Evolutionary conservation across 352 stramenopile genomes (phyloP).

Genomic region (Pythium apleroticum): DNA sequence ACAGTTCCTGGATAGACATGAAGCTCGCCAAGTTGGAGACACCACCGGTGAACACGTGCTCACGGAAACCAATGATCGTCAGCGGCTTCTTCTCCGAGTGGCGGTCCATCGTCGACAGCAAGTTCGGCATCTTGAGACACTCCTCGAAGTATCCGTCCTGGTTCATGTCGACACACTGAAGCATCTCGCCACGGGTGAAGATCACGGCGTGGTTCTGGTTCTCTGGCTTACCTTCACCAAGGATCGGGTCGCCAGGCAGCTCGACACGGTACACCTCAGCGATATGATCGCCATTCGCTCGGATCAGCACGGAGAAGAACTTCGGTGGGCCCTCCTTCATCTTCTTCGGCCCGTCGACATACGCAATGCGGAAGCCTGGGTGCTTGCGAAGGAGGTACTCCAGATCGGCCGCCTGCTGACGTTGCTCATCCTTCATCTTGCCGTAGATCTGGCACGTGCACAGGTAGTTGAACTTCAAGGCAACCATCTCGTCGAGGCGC

Average conservation of each 20-base stretch:
- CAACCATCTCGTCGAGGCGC: constrained; percentile 78
- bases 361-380: constrained; percentile 67
- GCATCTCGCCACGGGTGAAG: constrained; percentile 78
- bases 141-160: constrained; percentile 85
- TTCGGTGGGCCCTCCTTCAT: constrained; percentile 83
- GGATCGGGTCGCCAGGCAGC: constrained; percentile 71
- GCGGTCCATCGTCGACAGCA: constrained; percentile 74
- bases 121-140: constrained; percentile 75
- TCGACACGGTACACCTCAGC: constrained; percentile 80
- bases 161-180: constrained; percentile 91
- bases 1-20: constrained; percentile 84
- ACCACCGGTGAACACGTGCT: constrained; percentile 81
- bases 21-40: constrained; percentile 83
- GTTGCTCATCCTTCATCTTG: constrained; percentile 81
- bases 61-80: constrained; percentile 83
- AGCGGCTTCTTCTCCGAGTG: constrained; percentile 62
- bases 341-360: constrained; percentile 85
- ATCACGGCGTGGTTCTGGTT: constrained; percentile 89
- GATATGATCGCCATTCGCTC: constrained; percentile 64
- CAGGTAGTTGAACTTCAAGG: constrained; percentile 87
- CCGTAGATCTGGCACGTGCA: constrained; percentile 88
- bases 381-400: constrained; percentile 81
- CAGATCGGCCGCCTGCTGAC: constrained; percentile 68
- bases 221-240: constrained; percentile 86
- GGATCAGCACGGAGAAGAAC: constrained; percentile 78